Evolutionary conservation across 2,329 filamentous ascomycete species (phyloP), one percentile per base, ranked within the genome.

Genomic region (Aschersonia sp.): DNA sequence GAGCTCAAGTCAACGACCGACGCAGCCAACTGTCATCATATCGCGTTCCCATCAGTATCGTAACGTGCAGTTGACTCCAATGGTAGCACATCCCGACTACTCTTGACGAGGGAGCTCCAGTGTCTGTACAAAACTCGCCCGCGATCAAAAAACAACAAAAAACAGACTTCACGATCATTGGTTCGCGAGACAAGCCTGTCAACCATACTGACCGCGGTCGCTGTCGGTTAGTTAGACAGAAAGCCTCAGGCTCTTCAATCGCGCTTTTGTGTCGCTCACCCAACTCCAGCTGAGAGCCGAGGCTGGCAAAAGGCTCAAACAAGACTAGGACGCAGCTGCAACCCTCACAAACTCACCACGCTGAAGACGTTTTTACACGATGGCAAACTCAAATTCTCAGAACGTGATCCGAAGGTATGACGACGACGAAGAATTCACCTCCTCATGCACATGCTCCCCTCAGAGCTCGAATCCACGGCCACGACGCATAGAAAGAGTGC

Each of bases 401-500:
- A 78, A 78, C 61, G 77, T 80, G 51, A 81, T 81, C 68, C 73
- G 77, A 70, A 82, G 80, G 80, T 84, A 78, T 56, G 74, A 50
- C 50, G 20, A 20, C 49, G 28, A 28, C 9, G 31, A 43, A 43
- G n/a, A 20, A 20, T 20, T 20, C 20, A 20, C 20, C 20, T 20
- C 20, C 20, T 43, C 40, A 28, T 3, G 40, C 20, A 12, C 40
- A 20, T 20, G 20, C 20, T 20, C 20, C 20, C 20, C 20, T 20
- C 20, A 20, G 20, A 20, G 20, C 20, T 20, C 20, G 20, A 20
- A 20, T 29, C n/a, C 40, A n/a, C 40, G 7, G 12, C 40, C 9
- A 7, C 2, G 7, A 38, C 12, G 29, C 9, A 30, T 44, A 10
- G 5, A 44, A 28, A 31, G 7, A 31, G 2, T 44, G 20, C 43